These are phyloP conservation scores for grape (Vitis vinifera) DNA, from an alignment of 164 flowering plant species.

Conservation along the genomic window DNA sequence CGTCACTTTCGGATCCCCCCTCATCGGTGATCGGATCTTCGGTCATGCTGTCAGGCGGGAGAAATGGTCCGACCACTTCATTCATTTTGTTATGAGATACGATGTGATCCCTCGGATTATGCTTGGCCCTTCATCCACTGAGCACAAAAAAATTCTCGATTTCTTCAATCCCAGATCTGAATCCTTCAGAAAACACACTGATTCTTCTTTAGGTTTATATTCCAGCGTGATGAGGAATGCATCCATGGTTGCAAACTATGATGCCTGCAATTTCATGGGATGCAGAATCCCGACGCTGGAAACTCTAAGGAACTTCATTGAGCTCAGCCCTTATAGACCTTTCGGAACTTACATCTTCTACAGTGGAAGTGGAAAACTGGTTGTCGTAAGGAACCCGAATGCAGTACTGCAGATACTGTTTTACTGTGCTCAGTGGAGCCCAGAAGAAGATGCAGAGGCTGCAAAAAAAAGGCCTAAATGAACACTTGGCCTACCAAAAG, in stretches of 20 bases:
- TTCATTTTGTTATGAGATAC: slow-evolving; percentile 3
- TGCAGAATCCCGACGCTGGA: background rate
- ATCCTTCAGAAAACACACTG: background rate
- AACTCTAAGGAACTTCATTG: background rate
- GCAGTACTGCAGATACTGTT: slow-evolving; percentile 71
- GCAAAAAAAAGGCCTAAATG: slow-evolving; percentile 37
- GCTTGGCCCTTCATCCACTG: background rate
- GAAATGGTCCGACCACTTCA: background rate
- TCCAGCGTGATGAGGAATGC: background rate
- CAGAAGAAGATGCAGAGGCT: slow-evolving; percentile 26
- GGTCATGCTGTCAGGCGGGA: slow-evolving; percentile 3
- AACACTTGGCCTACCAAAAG: slow-evolving; percentile 45
- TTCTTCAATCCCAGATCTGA: background rate
- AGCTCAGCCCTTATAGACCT: slow-evolving; percentile 11
- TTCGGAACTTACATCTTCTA: slow-evolving; percentile 6
- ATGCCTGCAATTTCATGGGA: slow-evolving; percentile 1
- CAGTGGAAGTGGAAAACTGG: background rate
- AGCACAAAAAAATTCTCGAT: background rate
- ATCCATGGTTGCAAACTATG: slow-evolving; percentile 1
- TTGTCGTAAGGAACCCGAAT: slow-evolving; percentile 52
- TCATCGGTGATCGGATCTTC: background rate
- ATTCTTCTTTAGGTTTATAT: too few species aligned
- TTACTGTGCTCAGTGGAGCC: slow-evolving; percentile 46
- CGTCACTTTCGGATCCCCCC: slow-evolving; percentile 8
- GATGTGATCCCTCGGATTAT: slow-evolving; percentile 7